Evolutionary conservation across 169 alveolate species (phyloP), one percentile per base, ranked within the genome.

Genomic region (Eimeria necatrix): DNA sequence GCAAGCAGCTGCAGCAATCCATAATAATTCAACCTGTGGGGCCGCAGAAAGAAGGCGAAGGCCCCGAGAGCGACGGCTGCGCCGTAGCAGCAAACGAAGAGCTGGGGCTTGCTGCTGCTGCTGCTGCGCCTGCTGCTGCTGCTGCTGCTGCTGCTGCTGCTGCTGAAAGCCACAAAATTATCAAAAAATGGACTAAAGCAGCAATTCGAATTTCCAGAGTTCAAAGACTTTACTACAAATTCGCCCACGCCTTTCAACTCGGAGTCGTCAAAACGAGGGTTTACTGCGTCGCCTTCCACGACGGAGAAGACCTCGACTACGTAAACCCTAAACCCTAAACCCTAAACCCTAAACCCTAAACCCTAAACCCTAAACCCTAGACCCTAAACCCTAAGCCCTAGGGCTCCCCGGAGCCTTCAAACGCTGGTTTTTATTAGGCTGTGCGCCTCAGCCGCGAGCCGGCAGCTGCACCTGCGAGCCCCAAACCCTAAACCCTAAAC

Each of bases 261-360:
- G 32, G 32, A 18, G 78, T n/a, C 1, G 78, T 68, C 32, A 68
- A 14, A 24, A 68, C 78, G 41, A 12, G 78, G 46, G n/a, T 10
- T 68, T 68, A 68, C 32, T 68, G 78, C n/a, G 78, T 68, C 12
- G 78, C n/a, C 14, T 68, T 68, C 32, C 78, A 68, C n/a, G 78
- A 68, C n/a, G 78, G 78, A 10, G 78, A 68, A 68, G 78, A 68
- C 78, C 78, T 68, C 46, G 78, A 68, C 32, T 68, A 68, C 78
- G 78, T 68, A 68, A 68, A 24, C 78, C n/a, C 12, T 18, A 56
- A 32, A 32, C 41, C 41, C 41, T 32, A 32, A 32, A 32, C 41
- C 41, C 41, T 32, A 32, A 32, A 32, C 41, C 41, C 41, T 32
- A 32, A 32, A 32, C 41, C 41, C 41, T 32, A 32, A 32, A 32